A percentile compares a stretch with the other conserved stretches of the same genome.
Evolutionary conservation across 2,329 filamentous ascomycete genomes (phyloP).

Genomic region (Cladophialophora psammophila): DNA sequence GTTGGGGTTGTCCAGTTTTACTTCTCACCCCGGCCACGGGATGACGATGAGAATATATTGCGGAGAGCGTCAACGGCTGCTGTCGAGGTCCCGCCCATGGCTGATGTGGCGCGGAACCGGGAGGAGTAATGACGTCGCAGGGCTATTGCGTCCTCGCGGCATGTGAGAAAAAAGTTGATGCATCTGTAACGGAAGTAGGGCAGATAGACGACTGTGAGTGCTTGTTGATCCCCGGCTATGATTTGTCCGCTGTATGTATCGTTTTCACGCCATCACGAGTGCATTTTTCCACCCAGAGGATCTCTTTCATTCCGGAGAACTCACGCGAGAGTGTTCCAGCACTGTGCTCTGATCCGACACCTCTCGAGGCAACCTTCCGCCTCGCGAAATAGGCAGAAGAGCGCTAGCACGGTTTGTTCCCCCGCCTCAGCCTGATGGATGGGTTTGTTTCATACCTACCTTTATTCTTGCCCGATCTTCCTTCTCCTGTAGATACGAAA

Average conservation of each 20-base stretch:
- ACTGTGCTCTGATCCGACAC: too few species aligned
- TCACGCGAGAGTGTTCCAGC: too few species aligned
- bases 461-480: too few species aligned
- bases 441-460: too few species aligned
- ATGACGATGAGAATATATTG: slow-evolving; percentile 29
- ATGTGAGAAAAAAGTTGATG: neutral
- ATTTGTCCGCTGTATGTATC: neutral
- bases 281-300: too few species aligned
- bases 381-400: too few species aligned
- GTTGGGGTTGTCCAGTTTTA: slow-evolving; percentile 69
- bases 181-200: neutral
- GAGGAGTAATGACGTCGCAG: neutral
- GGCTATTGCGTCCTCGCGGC: neutral
- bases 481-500: too few species aligned
- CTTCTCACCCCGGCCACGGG: slow-evolving; percentile 48
- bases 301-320: too few species aligned
- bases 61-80: slow-evolving; percentile 13
- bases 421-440: too few species aligned
- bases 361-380: too few species aligned
- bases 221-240: neutral
- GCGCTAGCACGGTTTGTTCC: too few species aligned
- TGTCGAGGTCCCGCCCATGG: slow-evolving; percentile 18
- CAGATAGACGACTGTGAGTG: neutral
- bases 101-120: slow-evolving; percentile 4
- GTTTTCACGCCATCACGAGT: neutral